Conservation (phyloP, 306 rosid species). For the Abrus precatorius region DNA sequence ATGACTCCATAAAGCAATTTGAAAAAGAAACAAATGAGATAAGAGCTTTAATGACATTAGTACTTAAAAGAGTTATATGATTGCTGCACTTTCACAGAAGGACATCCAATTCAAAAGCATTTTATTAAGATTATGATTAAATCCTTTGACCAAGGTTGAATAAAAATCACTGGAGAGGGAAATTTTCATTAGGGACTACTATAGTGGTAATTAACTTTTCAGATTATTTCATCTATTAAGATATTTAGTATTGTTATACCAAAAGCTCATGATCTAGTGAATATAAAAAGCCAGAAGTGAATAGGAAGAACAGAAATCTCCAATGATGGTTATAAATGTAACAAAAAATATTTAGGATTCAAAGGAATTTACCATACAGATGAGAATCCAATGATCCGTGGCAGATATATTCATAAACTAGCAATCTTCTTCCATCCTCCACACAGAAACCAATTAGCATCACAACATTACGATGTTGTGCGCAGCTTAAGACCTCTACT, state of each 20-base stretch:
- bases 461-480: constrained; percentile 97
- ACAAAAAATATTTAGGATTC: constrained; percentile 16
- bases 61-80: background rate
- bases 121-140: constrained; percentile 18
- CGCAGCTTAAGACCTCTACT: constrained; percentile 95
- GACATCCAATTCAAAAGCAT: background rate
- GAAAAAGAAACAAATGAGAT: background rate
- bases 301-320: constrained; percentile 2
- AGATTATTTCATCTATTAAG: background rate
- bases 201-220: background rate
- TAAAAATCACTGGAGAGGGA: background rate
- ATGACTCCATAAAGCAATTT: background rate
- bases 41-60: background rate
- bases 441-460: constrained; percentile 92
- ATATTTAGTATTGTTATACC: background rate
- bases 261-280: background rate
- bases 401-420: constrained; percentile 94
- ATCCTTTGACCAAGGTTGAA: constrained; percentile 7
- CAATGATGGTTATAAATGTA: constrained; percentile 8
- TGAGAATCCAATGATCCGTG: constrained; percentile 90
- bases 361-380: constrained; percentile 73
- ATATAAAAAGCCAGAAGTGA: background rate
- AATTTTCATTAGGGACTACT: constrained; percentile 20
- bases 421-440: constrained; percentile 90
- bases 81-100: background rate